Base-by-base conservation (phyloP, 331 rosid genomes). In the Erythrophleum ivorense region DNA sequence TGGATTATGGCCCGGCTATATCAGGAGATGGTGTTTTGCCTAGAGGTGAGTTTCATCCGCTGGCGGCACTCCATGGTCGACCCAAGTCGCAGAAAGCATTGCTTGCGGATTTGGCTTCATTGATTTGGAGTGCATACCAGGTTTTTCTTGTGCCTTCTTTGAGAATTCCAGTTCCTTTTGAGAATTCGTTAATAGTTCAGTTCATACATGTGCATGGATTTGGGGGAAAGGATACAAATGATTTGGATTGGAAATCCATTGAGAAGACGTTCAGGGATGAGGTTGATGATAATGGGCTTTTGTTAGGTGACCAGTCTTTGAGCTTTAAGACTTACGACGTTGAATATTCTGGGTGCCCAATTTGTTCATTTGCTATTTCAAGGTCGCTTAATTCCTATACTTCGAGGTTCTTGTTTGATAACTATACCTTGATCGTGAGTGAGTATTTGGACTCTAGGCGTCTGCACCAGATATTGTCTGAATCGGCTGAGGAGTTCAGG, bases 381-480 rank as follows among this genome's bases (percentile, higher is more conserved):
- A 80, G 94, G 81, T 84, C 99, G 19, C 88, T 84, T 16, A 91
- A 90, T 81, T 92, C 99, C 8, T 96, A 83, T 46, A 96, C 98
- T 1, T 94, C 99, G 4, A 89, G 99, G 90, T 96, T 91, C 78
- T 74, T 96, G 87, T 96, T 96, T 78, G 92, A 88, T 70, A 96
- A 96, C 72, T 91, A 94, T 77, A 96, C 99, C 58, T 77, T 96
- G 93, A 91, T 96, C 73, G 99, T 90, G 80, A 96, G 90, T 45
- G 99, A 96, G 90, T 94, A 96, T 87, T 87, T 96, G 94, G 99
- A 96, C 60, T 94, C 98, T 0, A 96, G 90, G 88, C 82, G 91
- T 18, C 74, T 96, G 92, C 98, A 96, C 88, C 97, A 87, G 86
- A 87, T 92, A 65, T 70, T 96, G 82, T 86, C 89, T 8, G 97